Percentiles rank a stretch among this genome's conserved stretches.
Evolutionary conservation across 75 land plant genomes (phyloP).

Genomic region (Ceratopteris richardii): DNA sequence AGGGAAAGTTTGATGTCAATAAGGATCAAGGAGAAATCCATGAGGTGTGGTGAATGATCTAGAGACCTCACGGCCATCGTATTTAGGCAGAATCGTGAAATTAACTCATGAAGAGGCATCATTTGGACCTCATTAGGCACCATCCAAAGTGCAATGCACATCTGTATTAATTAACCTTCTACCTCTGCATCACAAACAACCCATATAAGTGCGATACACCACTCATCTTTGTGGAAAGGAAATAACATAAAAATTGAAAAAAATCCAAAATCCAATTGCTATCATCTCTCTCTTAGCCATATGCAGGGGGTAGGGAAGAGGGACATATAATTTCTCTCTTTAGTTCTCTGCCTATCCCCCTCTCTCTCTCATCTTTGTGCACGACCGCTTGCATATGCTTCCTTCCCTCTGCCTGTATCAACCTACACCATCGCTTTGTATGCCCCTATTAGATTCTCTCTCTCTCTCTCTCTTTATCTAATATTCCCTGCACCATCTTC

Average conservation of each 20-base stretch:
- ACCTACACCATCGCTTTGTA: no score
- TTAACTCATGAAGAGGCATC: slow-evolving; percentile 39
- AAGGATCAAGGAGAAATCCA: background rate
- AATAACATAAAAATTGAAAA: no score
- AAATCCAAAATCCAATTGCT: background rate
- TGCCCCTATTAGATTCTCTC: no score
- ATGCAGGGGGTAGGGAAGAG: no score
- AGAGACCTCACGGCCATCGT: slow-evolving; percentile 18
- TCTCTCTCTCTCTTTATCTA: no score
- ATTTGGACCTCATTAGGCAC: slow-evolving; percentile 36
- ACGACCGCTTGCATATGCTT: no score
- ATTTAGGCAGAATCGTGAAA: slow-evolving; percentile 41
- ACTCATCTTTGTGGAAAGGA: slow-evolving; percentile 32
- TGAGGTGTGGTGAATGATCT: background rate
- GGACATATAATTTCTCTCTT: no score
- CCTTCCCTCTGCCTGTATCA: no score
- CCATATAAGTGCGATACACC: slow-evolving; percentile 38
- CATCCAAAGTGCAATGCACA: slow-evolving; percentile 40
- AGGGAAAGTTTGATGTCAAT: no score
- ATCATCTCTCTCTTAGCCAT: background rate
- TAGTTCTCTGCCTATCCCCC: no score
- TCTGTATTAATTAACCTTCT: slow-evolving; percentile 24
- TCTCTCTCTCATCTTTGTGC: no score
- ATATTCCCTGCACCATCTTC: no score
- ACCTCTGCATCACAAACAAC: slow-evolving; percentile 52